Percentiles rank a stretch among this genome's conserved stretches.
phyloP scores from a whole-genome alignment of 2,329 filamentous ascomycete species.

The Remersonia thermophila region DNA sequence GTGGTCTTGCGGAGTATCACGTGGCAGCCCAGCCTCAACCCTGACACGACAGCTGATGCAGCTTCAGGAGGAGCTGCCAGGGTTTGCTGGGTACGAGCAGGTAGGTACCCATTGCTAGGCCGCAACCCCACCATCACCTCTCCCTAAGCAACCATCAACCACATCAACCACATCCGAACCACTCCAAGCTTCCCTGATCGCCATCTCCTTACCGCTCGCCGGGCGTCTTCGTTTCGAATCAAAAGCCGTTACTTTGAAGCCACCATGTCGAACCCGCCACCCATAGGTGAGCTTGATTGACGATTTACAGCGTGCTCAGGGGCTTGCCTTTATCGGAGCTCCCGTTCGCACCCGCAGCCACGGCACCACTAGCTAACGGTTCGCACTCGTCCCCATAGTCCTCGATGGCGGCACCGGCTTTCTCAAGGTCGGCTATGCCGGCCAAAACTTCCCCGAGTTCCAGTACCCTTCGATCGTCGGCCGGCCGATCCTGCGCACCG shows the following conservation, averaged over 20 bases:
- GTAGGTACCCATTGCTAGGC: slow-evolving; percentile 2
- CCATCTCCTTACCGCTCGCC: slow-evolving; percentile 1
- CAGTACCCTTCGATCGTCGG: slow-evolving; percentile 98
- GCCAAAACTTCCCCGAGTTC: slow-evolving; percentile 98
- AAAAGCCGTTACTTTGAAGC: not conserved
- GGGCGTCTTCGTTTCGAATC: not conserved
- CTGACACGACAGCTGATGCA: slow-evolving; percentile 7
- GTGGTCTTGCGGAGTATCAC: slow-evolving; percentile 18
- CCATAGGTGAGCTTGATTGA: slow-evolving; percentile 26
- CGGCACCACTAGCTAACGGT: too few species aligned
- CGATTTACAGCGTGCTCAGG: too few species aligned
- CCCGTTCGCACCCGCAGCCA: too few species aligned
- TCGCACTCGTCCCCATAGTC: slow-evolving; percentile 41
- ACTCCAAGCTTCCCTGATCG: not conserved
- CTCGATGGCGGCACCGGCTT: slow-evolving; percentile 99
- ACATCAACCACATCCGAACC: not conserved
- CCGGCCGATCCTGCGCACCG: slow-evolving; percentile 89
- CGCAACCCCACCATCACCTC: slow-evolving; percentile 17
- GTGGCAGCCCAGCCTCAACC: slow-evolving; percentile 15
- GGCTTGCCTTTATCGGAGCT: too few species aligned
- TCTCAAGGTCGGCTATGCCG: slow-evolving; percentile 98
- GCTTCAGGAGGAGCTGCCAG: slow-evolving; percentile 2
- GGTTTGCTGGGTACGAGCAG: too few species aligned
- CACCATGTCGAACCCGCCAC: slow-evolving; percentile 38
- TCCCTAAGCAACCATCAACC: slow-evolving; percentile 9